phyloP scores from a whole-genome alignment of 805 yeast species.

The Spathaspora girioi region DNA sequence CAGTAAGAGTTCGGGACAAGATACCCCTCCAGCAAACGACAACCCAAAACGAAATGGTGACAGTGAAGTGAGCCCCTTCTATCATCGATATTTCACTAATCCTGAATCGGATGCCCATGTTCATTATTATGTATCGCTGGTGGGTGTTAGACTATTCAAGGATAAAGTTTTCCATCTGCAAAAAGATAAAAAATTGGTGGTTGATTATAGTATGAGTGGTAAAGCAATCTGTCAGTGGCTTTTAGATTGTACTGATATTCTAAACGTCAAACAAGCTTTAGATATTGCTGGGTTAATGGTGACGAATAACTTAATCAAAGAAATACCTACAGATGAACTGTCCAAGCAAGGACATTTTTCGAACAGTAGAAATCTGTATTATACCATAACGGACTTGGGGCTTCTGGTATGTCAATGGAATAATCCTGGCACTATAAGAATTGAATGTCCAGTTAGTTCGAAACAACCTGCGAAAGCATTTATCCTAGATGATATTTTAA shows the following conservation, averaged over 20 bases:
- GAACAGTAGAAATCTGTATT: slow-evolving; percentile 32
- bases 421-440: not conserved
- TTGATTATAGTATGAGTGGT: slow-evolving; percentile 61
- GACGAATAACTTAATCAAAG: slow-evolving; percentile 43
- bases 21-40: not conserved
- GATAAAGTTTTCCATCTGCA: slow-evolving; percentile 32
- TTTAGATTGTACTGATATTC: slow-evolving; percentile 80
- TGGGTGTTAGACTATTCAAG: slow-evolving; percentile 61
- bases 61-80: slow-evolving; percentile 51
- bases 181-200: slow-evolving; percentile 11
- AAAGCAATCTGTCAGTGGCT: slow-evolving; percentile 84
- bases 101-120: slow-evolving; percentile 82
- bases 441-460: not conserved
- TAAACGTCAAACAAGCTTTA: slow-evolving; percentile 49
- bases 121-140: slow-evolving; percentile 69
- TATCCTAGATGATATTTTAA: slow-evolving; percentile 42
- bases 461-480: not conserved
- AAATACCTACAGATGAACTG: slow-evolving; percentile 38
- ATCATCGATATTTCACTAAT: slow-evolving; percentile 75
- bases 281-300: slow-evolving; percentile 50
- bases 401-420: slow-evolving; percentile 25
- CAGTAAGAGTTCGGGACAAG: not conserved
- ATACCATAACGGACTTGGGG: slow-evolving; percentile 43
- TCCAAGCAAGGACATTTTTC: not conserved
- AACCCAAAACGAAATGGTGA: not conserved